Conservation (phyloP, 2,329 filamentous ascomycete species). For the Colletotrichum somersetense region DNA sequence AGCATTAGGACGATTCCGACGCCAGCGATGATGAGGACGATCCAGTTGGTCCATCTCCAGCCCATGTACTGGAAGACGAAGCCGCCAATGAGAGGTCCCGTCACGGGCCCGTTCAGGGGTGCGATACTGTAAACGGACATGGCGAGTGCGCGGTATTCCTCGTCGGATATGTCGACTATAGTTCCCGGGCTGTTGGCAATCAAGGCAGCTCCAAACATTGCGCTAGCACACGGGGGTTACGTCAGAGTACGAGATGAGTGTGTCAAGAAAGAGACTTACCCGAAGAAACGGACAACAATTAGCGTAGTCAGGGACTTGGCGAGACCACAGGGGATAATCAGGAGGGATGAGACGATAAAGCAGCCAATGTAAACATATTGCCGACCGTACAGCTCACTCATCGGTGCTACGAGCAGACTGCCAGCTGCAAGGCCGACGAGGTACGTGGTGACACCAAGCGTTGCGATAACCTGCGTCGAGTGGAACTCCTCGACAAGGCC, state of each 20-base stretch:
- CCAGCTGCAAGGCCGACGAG: conserved; percentile 80
- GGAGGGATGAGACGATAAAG: conserved; percentile 72
- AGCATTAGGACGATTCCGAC: conserved; percentile 70
- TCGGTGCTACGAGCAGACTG: conserved; percentile 78
- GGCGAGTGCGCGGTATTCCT: conserved; percentile 83
- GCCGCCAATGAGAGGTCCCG: conserved; percentile 78
- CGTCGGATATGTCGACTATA: conserved; percentile 84
- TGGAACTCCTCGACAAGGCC: conserved; percentile 78
- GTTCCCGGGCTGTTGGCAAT: conserved; percentile 87
- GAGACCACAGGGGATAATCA: conserved; percentile 79
- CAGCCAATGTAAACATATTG: conserved; percentile 77
- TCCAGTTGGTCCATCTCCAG: conserved; percentile 91
- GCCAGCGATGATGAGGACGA: conserved; percentile 79
- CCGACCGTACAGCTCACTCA: conserved; percentile 78
- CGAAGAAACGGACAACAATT: conserved; percentile 80
- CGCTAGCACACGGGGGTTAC: conserved; percentile 14
- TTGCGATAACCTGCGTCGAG: conserved; percentile 70
- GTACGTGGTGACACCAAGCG: conserved; percentile 84
- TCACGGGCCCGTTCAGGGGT: conserved; percentile 80
- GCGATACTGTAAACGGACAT: conserved; percentile 88
- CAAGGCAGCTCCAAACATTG: conserved; percentile 80
- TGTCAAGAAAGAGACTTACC: conserved; percentile 56
- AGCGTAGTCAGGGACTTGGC: conserved; percentile 76
- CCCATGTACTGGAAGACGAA: conserved; percentile 83
- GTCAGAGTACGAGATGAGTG: conserved; percentile 47